Evolutionary conservation across 768 basidiomycete genomes (phyloP).

Genomic region (Paxillus involutus): DNA sequence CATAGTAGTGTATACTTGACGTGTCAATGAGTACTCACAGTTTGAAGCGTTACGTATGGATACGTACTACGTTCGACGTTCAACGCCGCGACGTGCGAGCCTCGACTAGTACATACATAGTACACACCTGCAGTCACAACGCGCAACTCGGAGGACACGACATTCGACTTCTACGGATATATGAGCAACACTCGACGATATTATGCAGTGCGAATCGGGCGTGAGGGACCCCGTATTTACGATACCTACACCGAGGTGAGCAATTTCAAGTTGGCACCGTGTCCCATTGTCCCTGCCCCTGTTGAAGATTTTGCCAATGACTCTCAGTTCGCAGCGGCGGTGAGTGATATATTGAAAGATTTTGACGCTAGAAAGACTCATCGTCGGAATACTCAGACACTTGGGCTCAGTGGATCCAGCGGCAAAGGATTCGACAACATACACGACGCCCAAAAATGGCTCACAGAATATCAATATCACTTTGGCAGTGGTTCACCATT

Average conservation of each 20-base stretch:
- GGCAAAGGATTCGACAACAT: conserved; percentile 33
- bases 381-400: conserved; percentile 16
- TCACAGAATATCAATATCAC: conserved; percentile 13
- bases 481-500: conserved; percentile 3
- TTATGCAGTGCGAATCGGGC: conserved; percentile 36
- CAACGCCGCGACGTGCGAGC: too few relatives aligned
- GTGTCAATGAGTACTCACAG: too few relatives aligned
- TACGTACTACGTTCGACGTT: too few relatives aligned
- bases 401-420: conserved; percentile 31
- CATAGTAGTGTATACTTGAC: too few relatives aligned
- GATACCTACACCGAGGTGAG: conserved; percentile 28
- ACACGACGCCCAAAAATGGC: conserved; percentile 26
- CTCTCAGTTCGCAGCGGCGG: conserved; percentile 24
- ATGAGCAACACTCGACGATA: conserved; percentile 25
- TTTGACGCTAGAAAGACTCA: neutral
- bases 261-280: neutral
- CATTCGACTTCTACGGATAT: neutral
- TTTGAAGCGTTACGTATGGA: too few relatives aligned
- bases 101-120: too few relatives aligned
- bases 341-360: conserved; percentile 7
- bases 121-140: too few relatives aligned
- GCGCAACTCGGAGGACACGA: too few relatives aligned
- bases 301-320: neutral
- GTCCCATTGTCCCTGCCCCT: too few relatives aligned
- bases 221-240: conserved; percentile 33